These are phyloP conservation scores for Amaranthus tricolor DNA, from an alignment of 179 eudicot species.

Conservation along the genomic window DNA sequence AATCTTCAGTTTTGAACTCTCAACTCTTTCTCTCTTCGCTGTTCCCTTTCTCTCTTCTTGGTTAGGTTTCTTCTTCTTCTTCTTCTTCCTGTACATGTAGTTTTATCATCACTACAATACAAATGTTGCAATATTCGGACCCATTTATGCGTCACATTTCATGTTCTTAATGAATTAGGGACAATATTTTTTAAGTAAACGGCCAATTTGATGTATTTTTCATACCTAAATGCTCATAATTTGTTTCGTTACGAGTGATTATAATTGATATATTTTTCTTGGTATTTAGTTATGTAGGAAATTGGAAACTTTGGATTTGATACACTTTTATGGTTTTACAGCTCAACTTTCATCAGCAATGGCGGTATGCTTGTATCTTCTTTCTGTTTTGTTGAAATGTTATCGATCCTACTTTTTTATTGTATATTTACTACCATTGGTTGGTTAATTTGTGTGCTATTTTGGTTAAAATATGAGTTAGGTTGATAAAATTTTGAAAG, in stretches of 20 bases:
- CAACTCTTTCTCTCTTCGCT: conserved; percentile 13
- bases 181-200: not conserved
- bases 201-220: conserved; percentile 6
- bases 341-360: not conserved
- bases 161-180: not conserved
- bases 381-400: not conserved
- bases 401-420: not conserved
- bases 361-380: conserved; percentile 30
- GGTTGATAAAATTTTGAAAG: conserved; percentile 70
- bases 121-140: not conserved
- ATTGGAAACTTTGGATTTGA: not conserved
- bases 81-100: not conserved
- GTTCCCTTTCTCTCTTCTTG: not conserved
- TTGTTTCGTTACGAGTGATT: too few species aligned
- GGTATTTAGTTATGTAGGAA: too few species aligned
- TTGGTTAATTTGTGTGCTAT: conserved; percentile 8
- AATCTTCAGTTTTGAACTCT: not conserved
- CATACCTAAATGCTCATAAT: too few species aligned
- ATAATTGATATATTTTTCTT: too few species aligned
- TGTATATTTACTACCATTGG: not conserved
- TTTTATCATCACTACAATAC: not conserved
- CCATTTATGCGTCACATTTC: not conserved
- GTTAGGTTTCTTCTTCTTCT: not conserved
- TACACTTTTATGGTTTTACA: not conserved
- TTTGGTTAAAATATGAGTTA: conserved; percentile 19